These are phyloP conservation scores for Gillenia trifoliata DNA, from an alignment of 306 rosid species.

Conservation along the genomic window DNA sequence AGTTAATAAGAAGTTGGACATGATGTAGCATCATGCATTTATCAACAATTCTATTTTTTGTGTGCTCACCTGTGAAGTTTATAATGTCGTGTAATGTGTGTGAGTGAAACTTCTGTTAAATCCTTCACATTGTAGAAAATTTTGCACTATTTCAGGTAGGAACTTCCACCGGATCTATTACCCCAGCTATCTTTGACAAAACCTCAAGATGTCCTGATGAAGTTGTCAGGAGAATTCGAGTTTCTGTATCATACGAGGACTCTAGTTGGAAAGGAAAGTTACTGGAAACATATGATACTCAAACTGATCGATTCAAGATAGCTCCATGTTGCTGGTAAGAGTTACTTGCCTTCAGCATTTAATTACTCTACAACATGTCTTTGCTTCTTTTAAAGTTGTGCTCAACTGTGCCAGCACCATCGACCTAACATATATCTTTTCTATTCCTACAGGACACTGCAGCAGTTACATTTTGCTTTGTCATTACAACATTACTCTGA, in stretches of 20 bases:
- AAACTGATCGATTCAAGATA: constrained; percentile 58
- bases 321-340: constrained; percentile 78
- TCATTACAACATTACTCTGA: constrained; percentile 44
- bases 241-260: constrained; percentile 57
- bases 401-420: background rate
- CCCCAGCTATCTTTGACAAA: constrained; percentile 63
- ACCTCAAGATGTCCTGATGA: constrained; percentile 84
- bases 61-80: background rate
- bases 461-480: constrained; percentile 32
- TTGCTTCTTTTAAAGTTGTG: background rate
- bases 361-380: background rate
- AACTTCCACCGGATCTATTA: constrained; percentile 51
- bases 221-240: constrained; percentile 73
- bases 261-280: constrained; percentile 53
- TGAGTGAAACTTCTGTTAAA: background rate
- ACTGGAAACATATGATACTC: constrained; percentile 74
- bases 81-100: background rate
- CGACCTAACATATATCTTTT: background rate
- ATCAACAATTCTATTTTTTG: background rate
- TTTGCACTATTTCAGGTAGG: constrained; percentile 44
- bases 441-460: constrained; percentile 43
- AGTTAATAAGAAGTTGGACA: background rate
- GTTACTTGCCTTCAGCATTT: background rate
- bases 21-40: background rate
- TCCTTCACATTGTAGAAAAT: background rate